A percentile compares a stretch with the other conserved stretches of the same genome.
Evolutionary conservation across 2,329 filamentous ascomycete genomes (phyloP).

Genomic region (Xylariomycetidae sp.): DNA sequence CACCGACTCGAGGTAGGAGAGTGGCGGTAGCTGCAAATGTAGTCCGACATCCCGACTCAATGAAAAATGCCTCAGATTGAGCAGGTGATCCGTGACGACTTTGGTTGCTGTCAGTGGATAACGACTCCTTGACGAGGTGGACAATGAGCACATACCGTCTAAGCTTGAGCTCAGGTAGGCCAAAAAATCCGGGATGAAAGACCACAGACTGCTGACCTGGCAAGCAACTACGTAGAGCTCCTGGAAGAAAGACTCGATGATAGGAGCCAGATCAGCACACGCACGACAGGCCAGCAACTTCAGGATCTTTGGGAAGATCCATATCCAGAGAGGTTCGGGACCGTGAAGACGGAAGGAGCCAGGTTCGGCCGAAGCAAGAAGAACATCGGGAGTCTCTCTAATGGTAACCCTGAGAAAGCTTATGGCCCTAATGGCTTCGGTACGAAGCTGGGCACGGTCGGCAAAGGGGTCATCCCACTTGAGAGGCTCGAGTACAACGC

Average conservation of each 20-base stretch:
- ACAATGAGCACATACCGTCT: conserved; percentile 33
- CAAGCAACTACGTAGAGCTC: conserved; percentile 41
- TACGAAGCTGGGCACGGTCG: conserved; percentile 45
- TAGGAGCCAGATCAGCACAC: conserved; percentile 40
- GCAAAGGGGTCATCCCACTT: conserved; percentile 64
- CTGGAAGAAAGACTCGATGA: conserved; percentile 48
- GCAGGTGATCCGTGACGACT: conserved; percentile 18
- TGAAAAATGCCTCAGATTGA: conserved; percentile 22
- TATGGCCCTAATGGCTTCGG: conserved; percentile 65
- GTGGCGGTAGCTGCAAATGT: conserved; percentile 33
- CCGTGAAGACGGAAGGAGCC: conserved; percentile 46
- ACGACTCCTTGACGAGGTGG: neutral
- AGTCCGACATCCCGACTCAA: conserved; percentile 22
- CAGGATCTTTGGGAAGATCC: conserved; percentile 55
- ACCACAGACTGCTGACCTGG: conserved; percentile 42
- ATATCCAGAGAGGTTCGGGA: conserved; percentile 58
- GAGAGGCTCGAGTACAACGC: conserved; percentile 68
- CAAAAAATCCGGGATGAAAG: conserved; percentile 36
- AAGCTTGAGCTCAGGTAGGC: conserved; percentile 44
- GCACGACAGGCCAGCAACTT: conserved; percentile 48
- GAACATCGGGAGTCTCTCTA: conserved; percentile 65
- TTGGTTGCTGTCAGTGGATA: conserved; percentile 11
- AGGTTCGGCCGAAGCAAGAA: conserved; percentile 40
- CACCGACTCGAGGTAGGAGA: conserved; percentile 27
- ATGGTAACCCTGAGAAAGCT: conserved; percentile 72